Percentiles rank a stretch among this genome's conserved stretches.
phyloP scores from a whole-genome alignment of 2,329 filamentous ascomycete species.

The Alternaria metachromatica region DNA sequence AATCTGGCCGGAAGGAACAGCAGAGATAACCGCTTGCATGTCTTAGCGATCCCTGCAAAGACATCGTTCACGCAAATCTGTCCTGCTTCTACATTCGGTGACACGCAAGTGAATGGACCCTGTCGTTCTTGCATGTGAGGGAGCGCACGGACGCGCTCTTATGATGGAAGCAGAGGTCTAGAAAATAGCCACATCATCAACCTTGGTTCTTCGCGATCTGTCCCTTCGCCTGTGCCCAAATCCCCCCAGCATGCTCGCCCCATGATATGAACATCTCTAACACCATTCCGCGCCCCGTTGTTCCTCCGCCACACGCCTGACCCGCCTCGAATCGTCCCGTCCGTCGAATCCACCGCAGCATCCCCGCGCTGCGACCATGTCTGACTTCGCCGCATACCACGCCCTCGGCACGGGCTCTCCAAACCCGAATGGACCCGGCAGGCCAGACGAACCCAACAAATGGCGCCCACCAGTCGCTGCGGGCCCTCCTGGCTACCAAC shows the following conservation, averaged over 20 bases:
- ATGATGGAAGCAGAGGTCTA: slow-evolving; percentile 30
- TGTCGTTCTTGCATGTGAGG: slow-evolving; percentile 29
- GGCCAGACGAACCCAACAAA: slow-evolving; percentile 40
- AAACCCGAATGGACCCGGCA: slow-evolving; percentile 35
- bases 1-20: not conserved
- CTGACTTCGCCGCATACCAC: slow-evolving; percentile 49
- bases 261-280: slow-evolving; percentile 32
- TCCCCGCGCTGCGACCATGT: slow-evolving; percentile 43
- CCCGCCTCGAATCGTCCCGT: slow-evolving; percentile 18
- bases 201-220: slow-evolving; percentile 19
- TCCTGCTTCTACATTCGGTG: not conserved
- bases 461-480: slow-evolving; percentile 53
- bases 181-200: slow-evolving; percentile 43
- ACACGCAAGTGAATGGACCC: slow-evolving; percentile 10
- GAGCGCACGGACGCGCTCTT: slow-evolving; percentile 19
- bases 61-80: not conserved
- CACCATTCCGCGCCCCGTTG: slow-evolving; percentile 15
- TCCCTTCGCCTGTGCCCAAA: slow-evolving; percentile 14
- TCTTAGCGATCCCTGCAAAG: not conserved
- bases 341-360: slow-evolving; percentile 18
- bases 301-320: slow-evolving; percentile 22
- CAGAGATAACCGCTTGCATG: not conserved
- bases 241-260: slow-evolving; percentile 11
- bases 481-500: slow-evolving; percentile 54
- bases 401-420: slow-evolving; percentile 40